These are phyloP conservation scores for Penicillium sp. DNA, from an alignment of 2,329 filamentous ascomycete genomes.

Conservation along the genomic window DNA sequence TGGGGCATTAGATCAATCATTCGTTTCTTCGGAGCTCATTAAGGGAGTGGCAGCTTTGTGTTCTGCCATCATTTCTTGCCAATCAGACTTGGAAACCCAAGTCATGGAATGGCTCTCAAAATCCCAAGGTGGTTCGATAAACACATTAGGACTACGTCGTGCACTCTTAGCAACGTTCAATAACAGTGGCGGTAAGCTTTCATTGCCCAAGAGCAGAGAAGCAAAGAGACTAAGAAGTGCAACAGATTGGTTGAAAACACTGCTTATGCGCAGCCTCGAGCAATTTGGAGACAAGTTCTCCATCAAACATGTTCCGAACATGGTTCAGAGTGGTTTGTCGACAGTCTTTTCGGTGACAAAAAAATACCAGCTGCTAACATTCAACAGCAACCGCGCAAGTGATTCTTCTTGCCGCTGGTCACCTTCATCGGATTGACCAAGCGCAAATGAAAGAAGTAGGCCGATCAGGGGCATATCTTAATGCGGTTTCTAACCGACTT, in stretches of 20 bases:
- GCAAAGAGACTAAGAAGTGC: conserved; percentile 2
- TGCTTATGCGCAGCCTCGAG: conserved; percentile 64
- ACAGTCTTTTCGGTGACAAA: not conserved
- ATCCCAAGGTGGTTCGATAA: conserved; percentile 64
- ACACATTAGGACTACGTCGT: conserved; percentile 64
- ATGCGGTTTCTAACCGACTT: conserved; percentile 79
- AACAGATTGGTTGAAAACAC: conserved; percentile 45
- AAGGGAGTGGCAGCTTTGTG: conserved; percentile 62
- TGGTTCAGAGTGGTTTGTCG: conserved; percentile 74
- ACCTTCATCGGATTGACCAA: conserved; percentile 65
- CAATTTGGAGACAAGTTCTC: conserved; percentile 85
- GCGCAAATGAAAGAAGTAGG: conserved; percentile 67
- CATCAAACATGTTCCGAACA: conserved; percentile 77
- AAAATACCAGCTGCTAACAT: conserved; percentile 21
- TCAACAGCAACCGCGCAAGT: conserved; percentile 73
- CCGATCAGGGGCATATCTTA: conserved; percentile 71
- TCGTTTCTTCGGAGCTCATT: conserved; percentile 39
- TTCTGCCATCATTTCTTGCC: conserved; percentile 48
- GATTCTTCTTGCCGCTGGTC: conserved; percentile 73
- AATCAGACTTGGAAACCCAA: conserved; percentile 52
- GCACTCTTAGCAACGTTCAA: conserved; percentile 62
- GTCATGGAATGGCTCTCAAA: conserved; percentile 65
- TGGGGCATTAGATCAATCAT: conserved; percentile 10
- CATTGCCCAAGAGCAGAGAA: not conserved
- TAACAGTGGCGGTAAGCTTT: conserved; percentile 48